These are phyloP conservation scores for Reticulomyxa filosa DNA, from an alignment of 78 protist genomes.

Conservation along the genomic window DNA sequence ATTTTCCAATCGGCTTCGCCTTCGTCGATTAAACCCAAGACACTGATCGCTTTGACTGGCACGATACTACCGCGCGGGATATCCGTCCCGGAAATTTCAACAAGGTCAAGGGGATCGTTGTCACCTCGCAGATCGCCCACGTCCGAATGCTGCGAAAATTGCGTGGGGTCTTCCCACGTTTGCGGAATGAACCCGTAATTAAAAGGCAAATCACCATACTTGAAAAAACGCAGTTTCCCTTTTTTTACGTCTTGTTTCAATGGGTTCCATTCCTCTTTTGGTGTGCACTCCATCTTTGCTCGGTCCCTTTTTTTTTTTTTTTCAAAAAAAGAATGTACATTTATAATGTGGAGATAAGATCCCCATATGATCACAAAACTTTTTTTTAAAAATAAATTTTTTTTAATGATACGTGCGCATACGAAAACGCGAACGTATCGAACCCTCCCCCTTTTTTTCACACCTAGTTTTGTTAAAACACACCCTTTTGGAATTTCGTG, in stretches of 20 bases:
- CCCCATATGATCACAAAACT: no score
- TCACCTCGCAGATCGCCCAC: constrained; percentile 8
- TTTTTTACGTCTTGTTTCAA: constrained; percentile 23
- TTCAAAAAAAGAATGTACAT: no score
- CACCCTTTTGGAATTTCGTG: no score
- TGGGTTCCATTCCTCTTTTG: no score
- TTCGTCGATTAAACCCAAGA: constrained; percentile 11
- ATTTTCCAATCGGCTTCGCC: constrained; percentile 18
- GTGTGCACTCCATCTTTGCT: no score
- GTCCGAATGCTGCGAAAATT: no score
- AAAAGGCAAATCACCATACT: constrained; percentile 15
- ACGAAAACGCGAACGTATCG: no score
- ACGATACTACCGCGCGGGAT: not conserved
- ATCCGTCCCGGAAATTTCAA: not conserved
- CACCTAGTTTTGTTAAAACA: no score
- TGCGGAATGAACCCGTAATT: constrained; percentile 25
- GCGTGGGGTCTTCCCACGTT: constrained; percentile 20
- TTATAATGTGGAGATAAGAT: no score
- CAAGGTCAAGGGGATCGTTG: constrained; percentile 26
- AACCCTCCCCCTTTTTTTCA: no score
- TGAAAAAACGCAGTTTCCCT: constrained; percentile 12
- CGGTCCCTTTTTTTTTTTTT: constrained; percentile 4
- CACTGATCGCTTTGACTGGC: constrained; percentile 9
- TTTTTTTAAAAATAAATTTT: no score
- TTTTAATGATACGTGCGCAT: no score